Evolutionary conservation across 768 basidiomycete species (phyloP), one percentile per base, ranked within the genome.

Genomic region (Chalciporus sphaerocephalus): DNA sequence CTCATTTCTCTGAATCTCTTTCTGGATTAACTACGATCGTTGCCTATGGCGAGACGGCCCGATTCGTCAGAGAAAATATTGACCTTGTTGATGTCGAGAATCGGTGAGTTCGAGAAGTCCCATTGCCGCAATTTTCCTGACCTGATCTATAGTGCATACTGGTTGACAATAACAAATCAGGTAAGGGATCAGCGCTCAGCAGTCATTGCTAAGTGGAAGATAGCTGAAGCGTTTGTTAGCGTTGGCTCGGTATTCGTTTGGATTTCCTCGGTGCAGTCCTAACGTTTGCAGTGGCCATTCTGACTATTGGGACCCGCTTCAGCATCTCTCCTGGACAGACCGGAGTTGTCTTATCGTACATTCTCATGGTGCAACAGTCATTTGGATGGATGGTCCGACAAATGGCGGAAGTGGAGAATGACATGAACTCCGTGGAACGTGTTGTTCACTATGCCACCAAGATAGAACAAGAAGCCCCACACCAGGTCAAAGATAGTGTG

Each of bases 401-500:
- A 64, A 75, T 74, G 30, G 83, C 87, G 3, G 92, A 94, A 61
- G 84, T 93, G 10, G 92, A 95, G 65, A 95, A 96, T 64, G 79
- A 93, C 64, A 92, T 94, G 88, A 92, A 92, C 61, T 80, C 82
- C n/a, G 86, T 89, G 7, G 87, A 90, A 61, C 84, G 93, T 20
- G 73, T 97, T 15, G 69, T 91, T 3, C 79, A 92, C 60, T 96
- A 96, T 56, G 82, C 85, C 33, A 76, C 77, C 16, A 76, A 81
- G 22, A 71, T 96, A 15, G 90, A 92, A 60, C 86, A 92, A 61
- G 92, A 94, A 65, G 78, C 85, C 2, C 75, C 85, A 1, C 80
- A 87, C 55, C 74, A 82, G 32, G 64, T 85, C 15, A 73, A 80
- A 0, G 83, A 81, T 13, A 70, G 62, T 21, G 79, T 77, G 52